Percentiles rank a stretch among this genome's conserved stretches.
phyloP scores from a whole-genome alignment of 2,329 filamentous ascomycete species.

The Colletotrichum tropicicola region DNA sequence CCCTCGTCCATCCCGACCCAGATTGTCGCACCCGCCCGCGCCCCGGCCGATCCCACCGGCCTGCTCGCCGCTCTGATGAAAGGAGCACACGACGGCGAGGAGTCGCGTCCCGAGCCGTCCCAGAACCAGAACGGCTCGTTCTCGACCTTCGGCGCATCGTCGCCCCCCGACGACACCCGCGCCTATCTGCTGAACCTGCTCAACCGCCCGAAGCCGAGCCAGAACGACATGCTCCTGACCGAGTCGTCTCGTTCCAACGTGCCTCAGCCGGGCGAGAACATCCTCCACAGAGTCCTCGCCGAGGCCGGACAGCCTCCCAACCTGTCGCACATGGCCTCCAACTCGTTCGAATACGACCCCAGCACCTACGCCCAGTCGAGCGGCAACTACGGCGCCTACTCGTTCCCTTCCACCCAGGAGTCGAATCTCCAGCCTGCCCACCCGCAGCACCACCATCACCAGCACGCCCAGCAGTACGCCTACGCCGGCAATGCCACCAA shows the following conservation, averaged over 20 bases:
- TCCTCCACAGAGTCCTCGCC: slow-evolving; percentile 27
- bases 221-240: slow-evolving; percentile 57
- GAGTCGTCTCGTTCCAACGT: slow-evolving; percentile 50
- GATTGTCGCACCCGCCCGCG: slow-evolving; percentile 66
- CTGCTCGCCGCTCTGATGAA: slow-evolving; percentile 69
- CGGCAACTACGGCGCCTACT: slow-evolving; percentile 32
- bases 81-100: slow-evolving; percentile 60
- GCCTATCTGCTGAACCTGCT: slow-evolving; percentile 87
- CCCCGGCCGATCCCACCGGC: slow-evolving; percentile 64
- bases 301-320: slow-evolving; percentile 24
- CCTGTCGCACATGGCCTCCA: slow-evolving; percentile 31
- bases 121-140: slow-evolving; percentile 36
- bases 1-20: slow-evolving; percentile 45
- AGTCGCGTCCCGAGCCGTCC: slow-evolving; percentile 39
- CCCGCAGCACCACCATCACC: slow-evolving; percentile 21
- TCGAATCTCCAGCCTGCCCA: slow-evolving; percentile 32
- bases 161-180: slow-evolving; percentile 76
- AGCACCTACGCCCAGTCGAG: slow-evolving; percentile 33
- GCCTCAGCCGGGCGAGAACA: slow-evolving; percentile 30
- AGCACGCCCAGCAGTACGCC: slow-evolving; percentile 23
- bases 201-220: slow-evolving; percentile 77
- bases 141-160: slow-evolving; percentile 54
- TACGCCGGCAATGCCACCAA: slow-evolving; percentile 37
- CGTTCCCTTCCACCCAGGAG: slow-evolving; percentile 31
- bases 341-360: slow-evolving; percentile 35